phyloP scores from a whole-genome alignment of 2,329 filamentous ascomycete genomes.

The Talaromyces pinophilus region DNA sequence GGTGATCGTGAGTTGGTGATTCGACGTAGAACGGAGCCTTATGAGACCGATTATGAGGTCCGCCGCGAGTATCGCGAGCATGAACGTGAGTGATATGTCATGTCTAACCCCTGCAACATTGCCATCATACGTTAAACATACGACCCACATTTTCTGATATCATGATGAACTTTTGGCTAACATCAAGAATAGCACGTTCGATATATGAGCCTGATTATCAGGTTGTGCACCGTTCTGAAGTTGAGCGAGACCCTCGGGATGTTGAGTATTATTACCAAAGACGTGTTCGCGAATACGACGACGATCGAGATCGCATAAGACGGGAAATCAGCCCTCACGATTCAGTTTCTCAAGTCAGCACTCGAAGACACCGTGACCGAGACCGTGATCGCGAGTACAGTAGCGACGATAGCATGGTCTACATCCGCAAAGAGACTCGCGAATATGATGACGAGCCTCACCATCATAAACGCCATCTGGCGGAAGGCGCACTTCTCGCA shows the following conservation, averaged over 20 bases:
- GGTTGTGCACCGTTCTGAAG: conserved; percentile 59
- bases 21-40: conserved; percentile 49
- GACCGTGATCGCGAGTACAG: conserved; percentile 49
- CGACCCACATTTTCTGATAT: conserved; percentile 12
- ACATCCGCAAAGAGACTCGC: conserved; percentile 55
- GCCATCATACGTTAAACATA: conserved; percentile 10
- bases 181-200: conserved; percentile 51
- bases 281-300: conserved; percentile 56
- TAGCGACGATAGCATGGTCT: conserved; percentile 64
- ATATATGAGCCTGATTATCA: conserved; percentile 62
- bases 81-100: conserved; percentile 42
- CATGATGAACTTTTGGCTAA: conserved; percentile 10
- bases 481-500: conserved; percentile 61
- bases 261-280: conserved; percentile 65
- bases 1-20: conserved; percentile 48
- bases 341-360: conserved; percentile 54
- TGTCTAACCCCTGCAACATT: conserved; percentile 12
- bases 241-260: conserved; percentile 52
- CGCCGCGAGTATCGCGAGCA: conserved; percentile 47
- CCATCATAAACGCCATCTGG: conserved; percentile 59
- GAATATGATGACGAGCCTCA: conserved; percentile 50
- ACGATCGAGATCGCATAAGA: conserved; percentile 46
- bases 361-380: conserved; percentile 40
- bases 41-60: conserved; percentile 52
- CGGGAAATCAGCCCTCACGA: conserved; percentile 54